Evolutionary conservation across 148 eudicot genomes (phyloP), one percentile per base, ranked within the genome.

Genomic region (Rhododendron vialii): DNA sequence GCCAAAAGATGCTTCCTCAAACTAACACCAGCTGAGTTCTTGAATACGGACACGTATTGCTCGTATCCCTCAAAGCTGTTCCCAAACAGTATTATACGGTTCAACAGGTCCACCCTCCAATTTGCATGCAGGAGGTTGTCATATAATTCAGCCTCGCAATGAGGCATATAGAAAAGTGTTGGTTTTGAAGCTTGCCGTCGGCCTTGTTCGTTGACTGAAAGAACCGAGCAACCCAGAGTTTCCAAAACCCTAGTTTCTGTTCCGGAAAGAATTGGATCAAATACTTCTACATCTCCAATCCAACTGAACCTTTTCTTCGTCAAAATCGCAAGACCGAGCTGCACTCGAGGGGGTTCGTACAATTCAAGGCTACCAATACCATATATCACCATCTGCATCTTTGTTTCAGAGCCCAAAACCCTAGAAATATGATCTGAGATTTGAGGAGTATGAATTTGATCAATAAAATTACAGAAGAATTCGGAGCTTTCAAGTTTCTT

Each of bases 341-440:
- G 98, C 89, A 94, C 69, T 22, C 95, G 81, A 8, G 98, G 96
- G 15, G 94, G 88, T 77, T 94, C 98, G 74, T 67, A 93, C 1
- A 93, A 88, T 87, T 94, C 98, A 55, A 95, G 89, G 93, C 96
- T 94, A 28, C 98, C 96, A 59, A 95, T 92, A 47, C 98, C 98
- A 48, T 94, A 95, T 55, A 95, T 91, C 51, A 95, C 95, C 98
- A 94, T 92, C 85, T 93, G 87, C 98, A 95, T 91, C 65, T 86
- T 92, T 47, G 78, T 38, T 24, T 92, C 88, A 12, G 93, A 85
- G 12, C 92, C 95, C 82, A 91, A 83, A 83, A 92, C 92, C 87
- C 88, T 88, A 10, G 82, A 74, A 81, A 95, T 91, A 81, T 85
- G 83, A 59, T 86, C 74, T 77, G 82, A 69, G 28, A 91, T 77